These are phyloP conservation scores for Lepidium didymum DNA, from an alignment of 345 rosid species.

Conservation along the genomic window DNA sequence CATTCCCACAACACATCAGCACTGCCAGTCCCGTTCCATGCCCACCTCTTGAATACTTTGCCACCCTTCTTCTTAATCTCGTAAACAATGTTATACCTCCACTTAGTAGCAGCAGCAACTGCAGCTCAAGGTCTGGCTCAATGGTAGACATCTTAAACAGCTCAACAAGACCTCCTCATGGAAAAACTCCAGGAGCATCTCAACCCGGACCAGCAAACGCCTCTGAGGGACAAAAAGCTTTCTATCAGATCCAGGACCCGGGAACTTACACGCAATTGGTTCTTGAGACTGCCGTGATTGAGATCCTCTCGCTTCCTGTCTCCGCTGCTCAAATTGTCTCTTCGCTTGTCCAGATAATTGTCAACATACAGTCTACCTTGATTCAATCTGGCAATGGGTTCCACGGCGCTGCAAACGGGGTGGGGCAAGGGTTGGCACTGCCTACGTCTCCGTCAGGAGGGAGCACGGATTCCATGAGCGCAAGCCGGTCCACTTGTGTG, in stretches of 20 bases:
- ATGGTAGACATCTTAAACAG: slow-evolving; percentile 48
- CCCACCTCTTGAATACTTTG: slow-evolving; percentile 92
- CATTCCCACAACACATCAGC: slow-evolving; percentile 77
- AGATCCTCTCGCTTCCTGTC: slow-evolving; percentile 91
- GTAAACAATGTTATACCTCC: slow-evolving; percentile 95
- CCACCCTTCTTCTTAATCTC: slow-evolving; percentile 71
- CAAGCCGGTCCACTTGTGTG: slow-evolving; percentile 70
- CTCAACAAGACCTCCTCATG: slow-evolving; percentile 54
- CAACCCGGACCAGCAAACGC: slow-evolving; percentile 65
- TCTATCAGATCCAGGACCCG: slow-evolving; percentile 97
- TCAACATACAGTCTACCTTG: slow-evolving; percentile 86
- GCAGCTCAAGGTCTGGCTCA: slow-evolving; percentile 51
- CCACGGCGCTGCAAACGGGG: slow-evolving; percentile 61
- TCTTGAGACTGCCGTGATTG: slow-evolving; percentile 93
- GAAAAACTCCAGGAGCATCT: slow-evolving; percentile 57
- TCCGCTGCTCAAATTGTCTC: slow-evolving; percentile 78
- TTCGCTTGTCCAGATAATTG: slow-evolving; percentile 81
- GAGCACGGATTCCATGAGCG: slow-evolving; percentile 87
- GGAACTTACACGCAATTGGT: slow-evolving; percentile 92
- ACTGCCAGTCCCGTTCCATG: slow-evolving; percentile 57
- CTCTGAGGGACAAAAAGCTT: slow-evolving; percentile 78
- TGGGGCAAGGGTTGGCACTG: slow-evolving; percentile 69
- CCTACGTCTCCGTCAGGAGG: slow-evolving; percentile 98
- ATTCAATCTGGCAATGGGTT: slow-evolving; percentile 88
- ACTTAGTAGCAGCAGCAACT: slow-evolving; percentile 46